Evolutionary conservation across 768 basidiomycete species (phyloP).

Genomic region (Lactarius hengduanensis): DNA sequence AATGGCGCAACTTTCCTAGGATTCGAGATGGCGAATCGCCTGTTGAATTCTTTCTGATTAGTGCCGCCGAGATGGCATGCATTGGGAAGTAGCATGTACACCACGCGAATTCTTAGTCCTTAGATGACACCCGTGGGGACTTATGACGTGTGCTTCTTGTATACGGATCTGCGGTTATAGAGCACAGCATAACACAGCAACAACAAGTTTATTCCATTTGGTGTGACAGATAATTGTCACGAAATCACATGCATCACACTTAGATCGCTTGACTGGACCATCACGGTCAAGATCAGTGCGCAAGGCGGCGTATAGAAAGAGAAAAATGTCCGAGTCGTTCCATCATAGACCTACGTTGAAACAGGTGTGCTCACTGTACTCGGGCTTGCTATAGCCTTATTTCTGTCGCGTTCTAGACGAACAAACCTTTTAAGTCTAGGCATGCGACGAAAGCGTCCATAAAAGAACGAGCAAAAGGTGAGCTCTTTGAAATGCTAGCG

Average conservation of each 20-base stretch:
- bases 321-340: slow-evolving; percentile 42
- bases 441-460: slow-evolving; percentile 83
- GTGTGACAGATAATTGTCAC: slow-evolving; percentile 2
- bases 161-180: not conserved
- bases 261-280: not conserved
- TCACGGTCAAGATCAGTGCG: no score
- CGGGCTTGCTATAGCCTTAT: slow-evolving; percentile 5
- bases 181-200: not conserved
- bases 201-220: not conserved
- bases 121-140: slow-evolving; percentile 3
- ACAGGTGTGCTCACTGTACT: slow-evolving; percentile 58
- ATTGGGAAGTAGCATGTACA: slow-evolving; percentile 10
- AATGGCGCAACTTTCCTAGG: slow-evolving; percentile 97
- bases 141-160: slow-evolving; percentile 7
- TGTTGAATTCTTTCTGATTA: slow-evolving; percentile 44
- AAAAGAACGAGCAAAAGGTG: slow-evolving; percentile 85
- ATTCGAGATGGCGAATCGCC: slow-evolving; percentile 87
- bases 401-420: slow-evolving; percentile 50
- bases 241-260: slow-evolving; percentile 18
- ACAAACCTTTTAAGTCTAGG: slow-evolving; percentile 91
- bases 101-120: slow-evolving; percentile 3
- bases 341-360: slow-evolving; percentile 85
- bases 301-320: not conserved
- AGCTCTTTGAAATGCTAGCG: slow-evolving; percentile 7
- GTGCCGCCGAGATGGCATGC: slow-evolving; percentile 1